Evolutionary conservation across 257 asterid species (phyloP).

Genomic region (Asclepias syriaca): DNA sequence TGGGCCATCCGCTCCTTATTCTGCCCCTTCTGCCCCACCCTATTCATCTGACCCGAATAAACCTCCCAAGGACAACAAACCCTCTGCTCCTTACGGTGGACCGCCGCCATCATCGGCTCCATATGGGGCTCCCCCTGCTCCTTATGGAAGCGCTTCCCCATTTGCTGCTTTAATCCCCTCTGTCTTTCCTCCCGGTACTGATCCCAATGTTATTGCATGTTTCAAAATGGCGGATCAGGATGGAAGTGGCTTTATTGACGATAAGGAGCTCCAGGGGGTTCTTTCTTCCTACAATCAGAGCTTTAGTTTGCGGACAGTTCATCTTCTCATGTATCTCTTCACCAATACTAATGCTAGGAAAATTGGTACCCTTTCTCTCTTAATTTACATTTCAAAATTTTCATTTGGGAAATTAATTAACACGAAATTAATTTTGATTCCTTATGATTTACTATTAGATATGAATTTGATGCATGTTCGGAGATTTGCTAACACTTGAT

Average conservation of each 20-base stretch:
- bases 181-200: constrained; percentile 86
- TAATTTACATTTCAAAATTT: background rate
- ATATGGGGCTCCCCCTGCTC: constrained; percentile 35
- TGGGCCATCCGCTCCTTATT: constrained; percentile 10
- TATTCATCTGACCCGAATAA: constrained; percentile 30
- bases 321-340: constrained; percentile 81
- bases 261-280: constrained; percentile 81
- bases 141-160: constrained; percentile 49
- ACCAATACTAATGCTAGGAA: constrained; percentile 69
- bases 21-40: constrained; percentile 12
- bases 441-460: background rate
- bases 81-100: constrained; percentile 19
- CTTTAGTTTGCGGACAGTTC: constrained; percentile 86
- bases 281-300: constrained; percentile 68
- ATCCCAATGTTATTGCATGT: constrained; percentile 65
- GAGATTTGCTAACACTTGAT: background rate
- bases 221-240: constrained; percentile 88
- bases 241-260: constrained; percentile 92
- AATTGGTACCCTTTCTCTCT: constrained; percentile 47
- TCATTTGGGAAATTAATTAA: background rate
- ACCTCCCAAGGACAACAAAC: constrained; percentile 33
- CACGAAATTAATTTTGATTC: background rate
- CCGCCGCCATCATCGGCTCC: constrained; percentile 20
- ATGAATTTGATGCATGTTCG: background rate
- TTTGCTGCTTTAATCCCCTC: constrained; percentile 67